Percentiles rank a stretch among this genome's conserved stretches.
Evolutionary conservation across 2,329 filamentous ascomycete genomes (phyloP).

Genomic region (Diaporthe nobilis): DNA sequence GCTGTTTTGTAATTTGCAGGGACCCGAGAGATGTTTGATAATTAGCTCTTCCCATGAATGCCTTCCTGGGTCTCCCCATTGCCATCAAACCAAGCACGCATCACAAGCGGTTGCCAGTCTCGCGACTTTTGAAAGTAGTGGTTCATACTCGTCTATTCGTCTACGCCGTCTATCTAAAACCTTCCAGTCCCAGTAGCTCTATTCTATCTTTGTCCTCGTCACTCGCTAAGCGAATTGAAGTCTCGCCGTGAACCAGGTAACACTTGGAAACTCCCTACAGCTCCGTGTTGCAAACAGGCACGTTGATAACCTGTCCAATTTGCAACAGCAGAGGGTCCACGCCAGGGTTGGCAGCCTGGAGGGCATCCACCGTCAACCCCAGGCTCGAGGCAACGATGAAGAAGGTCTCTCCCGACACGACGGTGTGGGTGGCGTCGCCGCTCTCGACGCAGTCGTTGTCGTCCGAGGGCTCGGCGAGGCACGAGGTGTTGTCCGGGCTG

Average conservation of each 20-base stretch:
- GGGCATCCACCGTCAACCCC: slow-evolving; percentile 16
- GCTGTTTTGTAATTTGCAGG: too few relatives aligned
- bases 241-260: background rate
- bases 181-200: background rate
- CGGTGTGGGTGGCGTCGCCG: slow-evolving; percentile 13
- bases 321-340: slow-evolving; percentile 8
- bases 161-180: background rate
- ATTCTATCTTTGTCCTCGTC: background rate
- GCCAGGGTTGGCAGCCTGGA: slow-evolving; percentile 23
- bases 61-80: background rate
- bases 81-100: background rate
- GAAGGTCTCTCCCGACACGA: slow-evolving; percentile 8
- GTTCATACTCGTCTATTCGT: background rate
- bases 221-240: background rate
- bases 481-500: slow-evolving; percentile 20
- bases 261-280: background rate
- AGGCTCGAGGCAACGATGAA: slow-evolving; percentile 10
- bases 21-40: background rate
- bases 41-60: too few relatives aligned
- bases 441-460: slow-evolving; percentile 21
- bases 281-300: slow-evolving; percentile 6
- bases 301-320: slow-evolving; percentile 13
- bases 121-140: too few relatives aligned
- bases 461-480: slow-evolving; percentile 14
- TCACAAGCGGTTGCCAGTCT: background rate